Conservation (phyloP, 2,329 filamentous ascomycete species). For the Tolypocladium capitatum region DNA sequence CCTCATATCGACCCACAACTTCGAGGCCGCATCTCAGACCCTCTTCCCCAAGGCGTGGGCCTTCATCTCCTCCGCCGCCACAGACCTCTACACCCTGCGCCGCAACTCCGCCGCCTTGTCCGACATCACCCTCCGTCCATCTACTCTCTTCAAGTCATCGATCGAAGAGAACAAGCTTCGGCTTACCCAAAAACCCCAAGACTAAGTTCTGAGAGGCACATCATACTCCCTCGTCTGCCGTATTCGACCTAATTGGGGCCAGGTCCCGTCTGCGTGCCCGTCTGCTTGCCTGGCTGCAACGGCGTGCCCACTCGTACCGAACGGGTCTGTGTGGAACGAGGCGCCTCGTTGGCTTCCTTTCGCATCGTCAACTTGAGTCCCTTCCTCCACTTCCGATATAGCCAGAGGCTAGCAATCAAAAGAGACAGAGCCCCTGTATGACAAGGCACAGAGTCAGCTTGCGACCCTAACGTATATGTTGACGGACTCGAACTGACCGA, state of each 20-base stretch:
- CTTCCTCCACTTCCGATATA: slow-evolving; percentile 1
- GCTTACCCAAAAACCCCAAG: not conserved
- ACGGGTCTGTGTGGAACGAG: not conserved
- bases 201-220: too few relatives aligned
- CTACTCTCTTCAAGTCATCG: slow-evolving; percentile 38
- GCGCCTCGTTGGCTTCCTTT: not conserved
- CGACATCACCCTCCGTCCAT: slow-evolving; percentile 44
- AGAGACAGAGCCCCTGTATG: slow-evolving; percentile 1
- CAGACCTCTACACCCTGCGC: slow-evolving; percentile 42
- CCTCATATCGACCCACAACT: slow-evolving; percentile 34
- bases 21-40: slow-evolving; percentile 37
- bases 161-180: not conserved
- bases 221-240: not conserved
- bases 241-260: not conserved
- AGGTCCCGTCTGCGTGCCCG: slow-evolving; percentile 1
- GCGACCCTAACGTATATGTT: not conserved
- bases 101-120: slow-evolving; percentile 42
- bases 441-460: not conserved
- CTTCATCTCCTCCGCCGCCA: slow-evolving; percentile 54
- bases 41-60: slow-evolving; percentile 54
- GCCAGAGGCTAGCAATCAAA: not conserved
- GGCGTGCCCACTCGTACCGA: not conserved
- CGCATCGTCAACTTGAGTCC: not conserved
- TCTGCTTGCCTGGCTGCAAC: not conserved
- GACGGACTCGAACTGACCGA: slow-evolving; percentile 3